A percentile compares a stretch with the other conserved stretches of the same genome.
These are phyloP conservation scores for Agastache rugosa DNA, from an alignment of 257 asterid genomes.

Conservation along the genomic window DNA sequence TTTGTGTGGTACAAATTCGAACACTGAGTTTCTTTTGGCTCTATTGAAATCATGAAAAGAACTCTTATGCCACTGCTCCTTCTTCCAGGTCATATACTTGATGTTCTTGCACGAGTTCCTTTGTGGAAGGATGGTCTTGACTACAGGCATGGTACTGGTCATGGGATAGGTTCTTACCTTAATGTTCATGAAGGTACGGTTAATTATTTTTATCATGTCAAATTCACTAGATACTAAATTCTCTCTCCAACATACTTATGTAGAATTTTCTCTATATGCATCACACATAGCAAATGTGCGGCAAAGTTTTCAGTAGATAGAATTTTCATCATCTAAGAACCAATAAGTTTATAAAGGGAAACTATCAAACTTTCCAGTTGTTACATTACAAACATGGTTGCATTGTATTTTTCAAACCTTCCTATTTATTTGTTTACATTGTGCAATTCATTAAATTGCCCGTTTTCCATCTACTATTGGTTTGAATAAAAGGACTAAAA, in stretches of 20 bases:
- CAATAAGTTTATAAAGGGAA: background rate
- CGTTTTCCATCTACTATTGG: background rate
- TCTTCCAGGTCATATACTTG: slow-evolving; percentile 77
- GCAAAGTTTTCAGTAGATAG: background rate
- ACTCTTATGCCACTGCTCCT: slow-evolving; percentile 15
- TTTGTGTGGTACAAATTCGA: slow-evolving; percentile 19
- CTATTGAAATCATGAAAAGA: slow-evolving; percentile 28
- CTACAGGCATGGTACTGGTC: slow-evolving; percentile 98
- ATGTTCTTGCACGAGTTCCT: slow-evolving; percentile 83
- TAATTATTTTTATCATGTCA: background rate
- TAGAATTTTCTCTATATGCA: slow-evolving; percentile 1
- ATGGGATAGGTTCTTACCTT: slow-evolving; percentile 92
- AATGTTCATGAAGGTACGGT: slow-evolving; percentile 92
- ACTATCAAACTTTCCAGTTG: background rate
- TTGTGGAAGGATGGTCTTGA: slow-evolving; percentile 98
- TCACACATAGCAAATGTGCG: background rate
- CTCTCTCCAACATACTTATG: background rate
- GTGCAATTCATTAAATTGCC: slow-evolving; percentile 8
- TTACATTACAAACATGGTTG: background rate
- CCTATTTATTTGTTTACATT: background rate
- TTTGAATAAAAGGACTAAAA: background rate
- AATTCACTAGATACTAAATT: slow-evolving; percentile 2
- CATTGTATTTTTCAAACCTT: background rate
- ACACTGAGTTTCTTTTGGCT: slow-evolving; percentile 21
- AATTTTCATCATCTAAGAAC: background rate